A percentile compares a stretch with the other conserved stretches of the same genome.
These are phyloP conservation scores for Xylaria flabelliformis DNA, from an alignment of 495 filamentous ascomycete genomes.

Conservation along the genomic window DNA sequence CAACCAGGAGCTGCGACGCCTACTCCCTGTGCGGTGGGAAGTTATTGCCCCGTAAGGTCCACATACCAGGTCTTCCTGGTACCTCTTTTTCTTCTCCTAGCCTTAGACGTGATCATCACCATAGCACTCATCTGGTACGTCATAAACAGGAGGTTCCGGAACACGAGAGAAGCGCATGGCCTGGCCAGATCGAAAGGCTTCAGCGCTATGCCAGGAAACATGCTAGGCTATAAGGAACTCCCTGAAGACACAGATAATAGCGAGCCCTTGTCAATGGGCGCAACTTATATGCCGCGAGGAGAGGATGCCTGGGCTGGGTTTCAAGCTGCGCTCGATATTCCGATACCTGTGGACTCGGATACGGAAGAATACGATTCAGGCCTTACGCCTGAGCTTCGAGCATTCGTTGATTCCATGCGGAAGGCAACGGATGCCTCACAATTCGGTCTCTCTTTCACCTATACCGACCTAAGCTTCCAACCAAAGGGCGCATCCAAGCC, in stretches of 20 bases:
- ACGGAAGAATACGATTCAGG: slow-evolving; percentile 38
- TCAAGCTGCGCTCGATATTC: slow-evolving; percentile 44
- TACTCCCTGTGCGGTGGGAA: slow-evolving; percentile 50
- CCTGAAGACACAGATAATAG: slow-evolving; percentile 40
- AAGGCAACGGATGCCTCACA: slow-evolving; percentile 54
- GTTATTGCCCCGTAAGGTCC: slow-evolving; percentile 47
- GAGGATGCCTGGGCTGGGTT: slow-evolving; percentile 44
- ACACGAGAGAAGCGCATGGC: slow-evolving; percentile 29
- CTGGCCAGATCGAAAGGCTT: slow-evolving; percentile 27
- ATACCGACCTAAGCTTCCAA: slow-evolving; percentile 52
- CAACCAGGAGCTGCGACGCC: slow-evolving; percentile 50
- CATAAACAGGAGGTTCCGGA: slow-evolving; percentile 37
- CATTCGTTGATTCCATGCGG: slow-evolving; percentile 58
- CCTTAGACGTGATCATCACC: slow-evolving; percentile 49
- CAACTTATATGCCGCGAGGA: slow-evolving; percentile 39
- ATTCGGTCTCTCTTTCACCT: slow-evolving; percentile 60
- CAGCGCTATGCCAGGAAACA: slow-evolving; percentile 25
- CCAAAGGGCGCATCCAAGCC: slow-evolving; percentile 49
- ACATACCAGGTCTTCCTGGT: slow-evolving; percentile 45
- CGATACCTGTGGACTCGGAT: slow-evolving; percentile 31
- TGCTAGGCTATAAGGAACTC: slow-evolving; percentile 43
- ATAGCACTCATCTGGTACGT: slow-evolving; percentile 37
- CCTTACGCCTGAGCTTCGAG: slow-evolving; percentile 45
- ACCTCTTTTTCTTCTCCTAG: slow-evolving; percentile 49
- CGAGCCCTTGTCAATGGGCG: slow-evolving; percentile 38